These are phyloP conservation scores for Polyplosphaeria fusca DNA, from an alignment of 495 filamentous ascomycete species.

Conservation along the genomic window DNA sequence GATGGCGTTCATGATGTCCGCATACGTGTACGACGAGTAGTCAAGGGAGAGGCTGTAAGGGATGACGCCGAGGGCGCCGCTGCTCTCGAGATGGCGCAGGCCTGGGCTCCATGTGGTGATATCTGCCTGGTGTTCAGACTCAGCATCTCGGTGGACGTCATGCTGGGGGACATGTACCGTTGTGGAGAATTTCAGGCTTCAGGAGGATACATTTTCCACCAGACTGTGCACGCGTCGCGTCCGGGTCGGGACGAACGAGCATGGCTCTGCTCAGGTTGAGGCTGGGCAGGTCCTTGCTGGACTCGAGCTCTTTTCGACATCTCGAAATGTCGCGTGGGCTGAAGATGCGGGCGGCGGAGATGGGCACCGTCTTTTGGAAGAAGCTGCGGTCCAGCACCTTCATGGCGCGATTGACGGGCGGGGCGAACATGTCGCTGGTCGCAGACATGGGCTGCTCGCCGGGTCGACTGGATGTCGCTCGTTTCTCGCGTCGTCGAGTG, in stretches of 20 bases:
- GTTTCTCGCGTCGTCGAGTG: too few relatives aligned
- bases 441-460: slow-evolving; percentile 8
- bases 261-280: slow-evolving; percentile 12
- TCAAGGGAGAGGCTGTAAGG: slow-evolving; percentile 72
- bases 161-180: slow-evolving; percentile 51
- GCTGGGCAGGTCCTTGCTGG: slow-evolving; percentile 47
- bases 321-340: slow-evolving; percentile 67
- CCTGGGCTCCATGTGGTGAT: slow-evolving; percentile 68
- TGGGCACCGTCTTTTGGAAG: slow-evolving; percentile 69
- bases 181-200: slow-evolving; percentile 60
- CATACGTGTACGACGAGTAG: slow-evolving; percentile 83
- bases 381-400: slow-evolving; percentile 73
- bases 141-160: slow-evolving; percentile 5
- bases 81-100: slow-evolving; percentile 64
- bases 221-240: slow-evolving; percentile 46
- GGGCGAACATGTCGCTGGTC: slow-evolving; percentile 61
- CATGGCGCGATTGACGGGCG: slow-evolving; percentile 80
- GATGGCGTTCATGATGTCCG: slow-evolving; percentile 76
- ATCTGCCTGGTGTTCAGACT: slow-evolving; percentile 51
- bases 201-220: slow-evolving; percentile 73
- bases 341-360: slow-evolving; percentile 74
- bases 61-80: slow-evolving; percentile 61
- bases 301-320: slow-evolving; percentile 58
- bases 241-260: slow-evolving; percentile 52
- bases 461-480: not conserved